These are phyloP conservation scores for Debaryomyces subglobosus DNA, from an alignment of 1,139 yeast species.

Conservation along the genomic window DNA sequence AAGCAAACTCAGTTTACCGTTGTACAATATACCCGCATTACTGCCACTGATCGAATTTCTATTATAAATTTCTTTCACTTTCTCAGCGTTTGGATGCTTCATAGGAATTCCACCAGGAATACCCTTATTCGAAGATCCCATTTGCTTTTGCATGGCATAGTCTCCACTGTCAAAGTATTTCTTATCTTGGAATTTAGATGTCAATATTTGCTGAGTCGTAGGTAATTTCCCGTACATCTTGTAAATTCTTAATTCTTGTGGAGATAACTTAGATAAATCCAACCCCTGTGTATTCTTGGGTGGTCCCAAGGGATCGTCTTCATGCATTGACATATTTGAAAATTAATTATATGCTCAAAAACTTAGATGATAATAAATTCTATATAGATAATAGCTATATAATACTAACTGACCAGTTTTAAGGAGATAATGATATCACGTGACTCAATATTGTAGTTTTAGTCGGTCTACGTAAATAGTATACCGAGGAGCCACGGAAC, in stretches of 20 bases:
- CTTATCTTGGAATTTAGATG: constrained; percentile 81
- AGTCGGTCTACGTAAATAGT: background rate
- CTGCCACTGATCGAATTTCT: constrained; percentile 49
- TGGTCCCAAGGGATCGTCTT: constrained; percentile 53
- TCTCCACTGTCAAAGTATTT: constrained; percentile 97
- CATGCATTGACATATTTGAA: constrained; percentile 24
- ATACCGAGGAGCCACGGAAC: constrained; percentile 2
- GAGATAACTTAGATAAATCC: constrained; percentile 60
- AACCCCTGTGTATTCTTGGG: constrained; percentile 50
- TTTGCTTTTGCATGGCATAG: constrained; percentile 83
- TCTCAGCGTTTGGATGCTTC: constrained; percentile 53
- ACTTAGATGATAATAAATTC: background rate
- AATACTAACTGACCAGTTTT: constrained; percentile 3
- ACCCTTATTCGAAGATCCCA: constrained; percentile 33
- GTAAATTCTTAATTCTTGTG: constrained; percentile 71
- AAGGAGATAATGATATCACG: constrained; percentile 5
- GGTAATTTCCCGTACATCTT: constrained; percentile 90
- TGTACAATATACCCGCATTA: constrained; percentile 48
- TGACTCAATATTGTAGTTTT: background rate
- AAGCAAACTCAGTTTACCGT: constrained; percentile 51
- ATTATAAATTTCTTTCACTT: constrained; percentile 50
- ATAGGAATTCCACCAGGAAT: constrained; percentile 40
- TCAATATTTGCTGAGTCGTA: constrained; percentile 77
- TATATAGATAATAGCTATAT: background rate
- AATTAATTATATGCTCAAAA: background rate